Base-by-base conservation (phyloP, 768 basidiomycete species). In the Rhodosporidiobolus sp. region DNA sequence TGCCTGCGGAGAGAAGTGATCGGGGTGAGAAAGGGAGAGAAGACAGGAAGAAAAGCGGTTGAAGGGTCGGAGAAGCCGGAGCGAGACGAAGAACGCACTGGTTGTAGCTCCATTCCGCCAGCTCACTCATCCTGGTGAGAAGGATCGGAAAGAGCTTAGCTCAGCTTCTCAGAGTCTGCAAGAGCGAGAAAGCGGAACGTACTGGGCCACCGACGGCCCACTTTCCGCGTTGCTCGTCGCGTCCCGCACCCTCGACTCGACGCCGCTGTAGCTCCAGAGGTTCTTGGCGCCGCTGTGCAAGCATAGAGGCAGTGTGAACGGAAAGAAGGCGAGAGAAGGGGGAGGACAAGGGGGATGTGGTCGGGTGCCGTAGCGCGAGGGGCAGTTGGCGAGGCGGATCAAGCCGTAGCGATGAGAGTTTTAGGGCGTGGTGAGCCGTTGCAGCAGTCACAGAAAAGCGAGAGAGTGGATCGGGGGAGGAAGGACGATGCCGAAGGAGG, bases 31-130 rank as follows among this genome's bases (percentile, higher is more conserved):
- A 16, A 28, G 17, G 12, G n/a, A 24, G 58, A 17, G 7, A 24
- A 5, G 8, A 45, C n/a, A 45, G 45, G 54, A 28, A 10, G 24
- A 30, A 35, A 20, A 58, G 56, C 24, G 30, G 28, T 55, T 7
- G 22, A 38, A 20, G 5, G 34, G n/a, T n/a, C n/a, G n/a, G n/a
- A n/a, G 38, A 34, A 8, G 16, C 45, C 7, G 8, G 17, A 11
- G 4, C 24, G 43, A 5, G 3, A 19, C n/a, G 19, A 9, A 3
- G 24, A 14, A 61, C 60, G 71, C 78, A 93, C 94, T 95, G 94
- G 83, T 95, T 95, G 81, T 91, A 96, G 26, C 91, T 94, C 83
- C 96, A 80, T 81, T 95, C 92, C 1, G 94, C 94, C 76, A 98
- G 87, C 83, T 96, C 94, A 83, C 95, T 95, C 94, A 98, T 96